These are phyloP conservation scores for Cryphonectria carpinicola DNA, from an alignment of 2,329 filamentous ascomycete genomes.

Conservation along the genomic window DNA sequence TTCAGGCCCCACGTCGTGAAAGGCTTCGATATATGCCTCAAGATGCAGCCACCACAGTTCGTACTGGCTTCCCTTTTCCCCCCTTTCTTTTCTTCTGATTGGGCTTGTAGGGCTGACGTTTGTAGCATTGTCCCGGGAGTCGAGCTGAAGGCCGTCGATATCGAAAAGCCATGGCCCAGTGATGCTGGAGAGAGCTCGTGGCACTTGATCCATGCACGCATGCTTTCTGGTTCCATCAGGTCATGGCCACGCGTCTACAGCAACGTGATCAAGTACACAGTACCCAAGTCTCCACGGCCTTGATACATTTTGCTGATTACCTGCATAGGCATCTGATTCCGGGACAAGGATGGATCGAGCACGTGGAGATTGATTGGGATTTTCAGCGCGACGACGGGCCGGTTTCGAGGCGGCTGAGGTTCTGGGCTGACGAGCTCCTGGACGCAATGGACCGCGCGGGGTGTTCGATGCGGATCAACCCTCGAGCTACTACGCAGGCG, in stretches of 20 bases:
- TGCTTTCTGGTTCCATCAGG: constrained; percentile 76
- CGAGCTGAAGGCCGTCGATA: constrained; percentile 72
- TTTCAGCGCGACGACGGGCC: constrained; percentile 73
- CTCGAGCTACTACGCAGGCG: constrained; percentile 56
- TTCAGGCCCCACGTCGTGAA: constrained; percentile 1
- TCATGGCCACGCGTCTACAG: constrained; percentile 77
- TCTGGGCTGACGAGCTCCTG: constrained; percentile 73
- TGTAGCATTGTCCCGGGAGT: constrained; percentile 72
- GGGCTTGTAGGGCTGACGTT: constrained; percentile 10
- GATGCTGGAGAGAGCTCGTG: constrained; percentile 58
- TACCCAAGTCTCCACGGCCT: background rate
- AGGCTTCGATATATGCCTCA: constrained; percentile 22
- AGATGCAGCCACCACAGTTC: constrained; percentile 23
- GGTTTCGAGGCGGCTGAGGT: constrained; percentile 54
- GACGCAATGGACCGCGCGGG: constrained; percentile 68
- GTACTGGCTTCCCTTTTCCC: background rate
- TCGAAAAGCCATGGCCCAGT: constrained; percentile 72
- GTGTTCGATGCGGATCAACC: constrained; percentile 65
- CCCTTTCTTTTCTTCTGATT: background rate
- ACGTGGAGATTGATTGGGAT: constrained; percentile 85
- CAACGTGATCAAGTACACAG: constrained; percentile 65
- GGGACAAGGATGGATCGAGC: constrained; percentile 76
- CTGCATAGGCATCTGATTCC: constrained; percentile 73
- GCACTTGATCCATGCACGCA: constrained; percentile 83
- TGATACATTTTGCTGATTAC: constrained; percentile 30